Conservation (phyloP, 2,329 filamentous ascomycete genomes). For the Cytospora piceae region DNA sequence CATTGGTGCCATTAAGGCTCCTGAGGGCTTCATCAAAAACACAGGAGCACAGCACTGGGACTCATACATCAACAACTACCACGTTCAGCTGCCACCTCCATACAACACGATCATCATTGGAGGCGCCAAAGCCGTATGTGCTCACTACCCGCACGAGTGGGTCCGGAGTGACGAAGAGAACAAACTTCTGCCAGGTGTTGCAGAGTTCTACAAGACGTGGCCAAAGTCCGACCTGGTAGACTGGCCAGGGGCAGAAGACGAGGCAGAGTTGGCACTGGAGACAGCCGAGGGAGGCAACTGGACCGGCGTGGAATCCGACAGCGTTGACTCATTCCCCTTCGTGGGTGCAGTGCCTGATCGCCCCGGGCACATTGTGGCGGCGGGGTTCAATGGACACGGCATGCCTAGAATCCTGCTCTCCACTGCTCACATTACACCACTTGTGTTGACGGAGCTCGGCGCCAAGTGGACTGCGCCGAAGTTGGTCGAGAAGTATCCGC, state of each 20-base stretch:
- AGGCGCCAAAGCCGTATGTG: constrained; percentile 35
- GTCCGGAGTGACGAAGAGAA: constrained; percentile 36
- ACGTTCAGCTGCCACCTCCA: constrained; percentile 39
- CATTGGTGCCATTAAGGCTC: constrained; percentile 39
- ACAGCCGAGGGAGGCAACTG: constrained; percentile 37
- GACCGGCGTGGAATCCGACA: constrained; percentile 35
- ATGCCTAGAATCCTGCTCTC: constrained; percentile 41
- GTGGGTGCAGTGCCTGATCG: constrained; percentile 35
- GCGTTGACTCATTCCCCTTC: constrained; percentile 34
- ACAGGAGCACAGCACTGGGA: constrained; percentile 41
- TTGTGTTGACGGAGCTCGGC: constrained; percentile 34
- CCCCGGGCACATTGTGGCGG: constrained; percentile 35
- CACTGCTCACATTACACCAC: constrained; percentile 36
- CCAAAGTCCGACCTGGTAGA: constrained; percentile 35
- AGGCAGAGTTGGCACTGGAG: constrained; percentile 30
- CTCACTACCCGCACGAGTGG: constrained; percentile 35
- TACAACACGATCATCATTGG: constrained; percentile 39
- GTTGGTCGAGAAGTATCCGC: constrained; percentile 33
- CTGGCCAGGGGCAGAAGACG: constrained; percentile 34
- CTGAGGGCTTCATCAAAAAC: constrained; percentile 37
- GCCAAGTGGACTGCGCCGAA: constrained; percentile 32
- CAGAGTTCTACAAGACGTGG: constrained; percentile 38
- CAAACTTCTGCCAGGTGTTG: constrained; percentile 35
- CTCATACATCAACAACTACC: constrained; percentile 39
- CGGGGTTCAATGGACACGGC: constrained; percentile 37